A percentile compares a stretch with the other conserved stretches of the same genome.
These are phyloP conservation scores for Keithomyces neogunnii DNA, from an alignment of 2,329 filamentous ascomycete species.

Conservation along the genomic window DNA sequence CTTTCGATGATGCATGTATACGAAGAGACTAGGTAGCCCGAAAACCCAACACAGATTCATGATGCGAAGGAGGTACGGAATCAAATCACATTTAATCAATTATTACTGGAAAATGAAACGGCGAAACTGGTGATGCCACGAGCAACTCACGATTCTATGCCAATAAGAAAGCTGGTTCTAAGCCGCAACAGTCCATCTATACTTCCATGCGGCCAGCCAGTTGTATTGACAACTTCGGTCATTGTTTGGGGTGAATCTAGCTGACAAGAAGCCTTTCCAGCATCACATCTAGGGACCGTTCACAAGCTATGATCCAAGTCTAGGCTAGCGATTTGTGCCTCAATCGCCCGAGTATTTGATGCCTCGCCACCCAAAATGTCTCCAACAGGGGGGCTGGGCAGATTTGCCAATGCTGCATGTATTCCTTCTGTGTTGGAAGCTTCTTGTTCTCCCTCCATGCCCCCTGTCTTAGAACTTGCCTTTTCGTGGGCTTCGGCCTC, in stretches of 20 bases:
- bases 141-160: background rate
- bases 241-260: too few species aligned
- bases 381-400: background rate
- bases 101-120: background rate
- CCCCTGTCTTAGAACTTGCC: constrained; percentile 44
- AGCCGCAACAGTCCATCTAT: too few species aligned
- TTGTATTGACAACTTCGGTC: too few species aligned
- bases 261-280: too few species aligned
- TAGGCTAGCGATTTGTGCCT: background rate
- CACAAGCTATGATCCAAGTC: background rate
- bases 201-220: too few species aligned
- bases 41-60: too few species aligned
- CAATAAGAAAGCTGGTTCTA: background rate
- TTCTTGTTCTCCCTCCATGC: constrained; percentile 24
- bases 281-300: background rate
- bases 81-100: background rate
- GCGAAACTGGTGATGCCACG: background rate
- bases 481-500: constrained; percentile 49
- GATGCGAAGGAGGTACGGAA: too few species aligned
- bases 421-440: background rate
- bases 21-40: background rate
- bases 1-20: background rate
- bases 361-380: background rate
- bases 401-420: background rate
- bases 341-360: background rate